These are phyloP conservation scores for Penicillium odoratum DNA, from an alignment of 495 filamentous ascomycete species.

Conservation along the genomic window DNA sequence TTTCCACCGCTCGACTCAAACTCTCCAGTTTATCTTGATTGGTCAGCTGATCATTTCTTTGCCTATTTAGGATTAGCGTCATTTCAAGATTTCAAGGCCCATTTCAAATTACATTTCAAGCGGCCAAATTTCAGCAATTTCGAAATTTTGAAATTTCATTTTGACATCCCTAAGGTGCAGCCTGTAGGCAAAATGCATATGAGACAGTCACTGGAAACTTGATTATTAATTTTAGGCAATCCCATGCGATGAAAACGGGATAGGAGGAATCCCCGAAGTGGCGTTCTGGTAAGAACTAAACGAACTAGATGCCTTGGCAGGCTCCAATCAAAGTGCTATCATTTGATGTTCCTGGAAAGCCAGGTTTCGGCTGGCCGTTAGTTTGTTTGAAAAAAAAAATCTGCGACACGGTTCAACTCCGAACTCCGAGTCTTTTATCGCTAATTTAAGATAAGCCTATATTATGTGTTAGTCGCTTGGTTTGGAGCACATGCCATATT, in stretches of 20 bases:
- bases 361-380: neutral
- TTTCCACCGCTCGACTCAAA: too few relatives aligned
- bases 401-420: neutral
- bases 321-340: neutral
- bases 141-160: too few relatives aligned
- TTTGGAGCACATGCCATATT: neutral
- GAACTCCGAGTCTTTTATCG: neutral
- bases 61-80: too few relatives aligned
- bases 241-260: neutral
- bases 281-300: neutral
- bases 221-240: neutral
- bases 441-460: neutral
- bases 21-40: too few relatives aligned
- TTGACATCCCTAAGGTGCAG: too few relatives aligned
- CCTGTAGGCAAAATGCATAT: neutral
- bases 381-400: neutral
- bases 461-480: neutral
- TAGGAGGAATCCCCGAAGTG: neutral
- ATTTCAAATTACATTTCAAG: too few relatives aligned
- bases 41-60: too few relatives aligned
- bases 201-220: neutral
- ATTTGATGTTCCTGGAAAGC: slow-evolving; percentile 1
- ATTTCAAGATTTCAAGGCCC: too few relatives aligned
- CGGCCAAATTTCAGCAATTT: too few relatives aligned
- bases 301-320: neutral